Percentiles rank a stretch among this genome's conserved stretches.
Conservation (phyloP, 768 basidiomycete genomes). For the Plicaturopsis crispa region DNA sequence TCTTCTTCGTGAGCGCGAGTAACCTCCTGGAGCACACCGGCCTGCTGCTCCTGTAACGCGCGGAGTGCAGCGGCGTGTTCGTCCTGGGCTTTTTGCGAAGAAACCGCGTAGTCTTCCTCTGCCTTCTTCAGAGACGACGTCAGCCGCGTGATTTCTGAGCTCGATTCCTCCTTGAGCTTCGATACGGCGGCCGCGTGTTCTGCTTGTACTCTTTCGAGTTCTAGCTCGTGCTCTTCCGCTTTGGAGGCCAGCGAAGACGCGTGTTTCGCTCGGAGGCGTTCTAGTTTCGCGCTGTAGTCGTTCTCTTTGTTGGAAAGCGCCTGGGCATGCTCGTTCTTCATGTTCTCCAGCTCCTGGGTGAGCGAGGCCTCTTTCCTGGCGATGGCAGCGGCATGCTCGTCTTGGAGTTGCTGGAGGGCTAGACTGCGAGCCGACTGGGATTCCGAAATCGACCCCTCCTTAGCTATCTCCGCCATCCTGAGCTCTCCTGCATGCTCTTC, state of each 20-base stretch:
- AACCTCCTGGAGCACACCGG: constrained; percentile 9
- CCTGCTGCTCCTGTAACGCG: constrained; percentile 2
- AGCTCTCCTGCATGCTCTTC: constrained; percentile 73
- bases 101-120: constrained; percentile 48
- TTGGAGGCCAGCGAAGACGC: constrained; percentile 19
- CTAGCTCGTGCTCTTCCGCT: constrained; percentile 28
- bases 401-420: constrained; percentile 59
- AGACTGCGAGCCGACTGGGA: constrained; percentile 60
- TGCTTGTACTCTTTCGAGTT: constrained; percentile 51
- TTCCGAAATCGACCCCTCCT: constrained; percentile 67
- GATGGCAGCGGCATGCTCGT: constrained; percentile 64
- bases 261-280: constrained; percentile 27
- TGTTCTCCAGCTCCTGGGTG: constrained; percentile 53
- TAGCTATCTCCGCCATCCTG: constrained; percentile 67
- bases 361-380: constrained; percentile 59
- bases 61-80: constrained; percentile 37
- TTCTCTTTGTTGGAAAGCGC: constrained; percentile 48
- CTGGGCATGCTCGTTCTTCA: constrained; percentile 57
- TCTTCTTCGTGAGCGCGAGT: constrained; percentile 2
- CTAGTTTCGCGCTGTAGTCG: constrained; percentile 38
- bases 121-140: constrained; percentile 45
- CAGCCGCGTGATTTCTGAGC: constrained; percentile 41
- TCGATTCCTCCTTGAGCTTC: constrained; percentile 47
- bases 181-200: constrained; percentile 50
- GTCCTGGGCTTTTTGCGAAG: constrained; percentile 39